A percentile compares a stretch with the other conserved stretches of the same genome.
phyloP scores from a whole-genome alignment of 208 protist species.

The Trypanosoma caninum region DNA sequence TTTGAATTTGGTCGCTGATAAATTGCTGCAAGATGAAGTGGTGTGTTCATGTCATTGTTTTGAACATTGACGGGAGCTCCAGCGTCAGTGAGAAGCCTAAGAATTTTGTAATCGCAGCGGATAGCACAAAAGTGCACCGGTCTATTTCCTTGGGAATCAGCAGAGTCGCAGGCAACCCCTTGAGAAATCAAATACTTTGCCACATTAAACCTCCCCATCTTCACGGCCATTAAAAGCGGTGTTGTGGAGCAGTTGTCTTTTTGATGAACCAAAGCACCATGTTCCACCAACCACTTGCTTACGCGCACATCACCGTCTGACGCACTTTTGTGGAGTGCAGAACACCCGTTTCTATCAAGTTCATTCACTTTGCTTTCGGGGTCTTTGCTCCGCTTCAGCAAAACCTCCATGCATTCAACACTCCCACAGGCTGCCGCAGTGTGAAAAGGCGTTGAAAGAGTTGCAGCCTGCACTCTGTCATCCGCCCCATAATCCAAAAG shows the following conservation, averaged over 20 bases:
- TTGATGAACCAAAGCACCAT: conserved; percentile 80
- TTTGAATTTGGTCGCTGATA: conserved; percentile 74
- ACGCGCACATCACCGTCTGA: conserved; percentile 89
- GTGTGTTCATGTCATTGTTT: conserved; percentile 79
- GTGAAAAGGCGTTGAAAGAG: conserved; percentile 88
- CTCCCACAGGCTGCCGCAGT: conserved; percentile 86
- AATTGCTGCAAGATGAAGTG: conserved; percentile 79
- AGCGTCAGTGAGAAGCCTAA: conserved; percentile 67
- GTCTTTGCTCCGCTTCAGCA: conserved; percentile 66
- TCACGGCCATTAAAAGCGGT: conserved; percentile 86
- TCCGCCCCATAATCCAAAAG: conserved; percentile 83
- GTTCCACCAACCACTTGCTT: conserved; percentile 82
- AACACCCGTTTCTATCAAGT: conserved; percentile 75
- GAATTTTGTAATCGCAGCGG: conserved; percentile 75
- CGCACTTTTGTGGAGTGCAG: conserved; percentile 88
- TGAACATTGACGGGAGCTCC: conserved; percentile 51
- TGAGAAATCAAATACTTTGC: conserved; percentile 71
- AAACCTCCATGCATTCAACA: conserved; percentile 86
- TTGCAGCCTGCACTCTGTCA: conserved; percentile 74
- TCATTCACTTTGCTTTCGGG: conserved; percentile 76
- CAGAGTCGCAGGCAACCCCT: conserved; percentile 63
- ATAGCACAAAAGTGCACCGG: conserved; percentile 85
- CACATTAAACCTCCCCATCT: conserved; percentile 82
- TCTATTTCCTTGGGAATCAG: conserved; percentile 74
- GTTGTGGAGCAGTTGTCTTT: conserved; percentile 65